A percentile compares a stretch with the other conserved stretches of the same genome.
These are phyloP conservation scores for Eimeria maxima DNA, from an alignment of 169 alveolate genomes.

Conservation along the genomic window DNA sequence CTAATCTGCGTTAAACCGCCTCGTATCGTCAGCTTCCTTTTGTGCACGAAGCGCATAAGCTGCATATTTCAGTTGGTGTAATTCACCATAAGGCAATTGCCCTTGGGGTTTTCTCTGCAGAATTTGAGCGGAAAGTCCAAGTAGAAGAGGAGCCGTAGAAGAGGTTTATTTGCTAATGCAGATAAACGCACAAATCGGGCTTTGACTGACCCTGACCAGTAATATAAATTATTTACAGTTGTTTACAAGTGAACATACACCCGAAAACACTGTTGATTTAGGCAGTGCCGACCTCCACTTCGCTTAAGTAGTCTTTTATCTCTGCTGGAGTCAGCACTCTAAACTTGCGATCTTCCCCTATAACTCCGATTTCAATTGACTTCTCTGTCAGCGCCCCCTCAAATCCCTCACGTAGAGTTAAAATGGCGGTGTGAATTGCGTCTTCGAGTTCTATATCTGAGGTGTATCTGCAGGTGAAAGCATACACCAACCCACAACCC, in stretches of 20 bases:
- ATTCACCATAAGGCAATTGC: neutral
- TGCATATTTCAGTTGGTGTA: neutral
- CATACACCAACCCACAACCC: neutral
- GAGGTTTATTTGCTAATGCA: neutral
- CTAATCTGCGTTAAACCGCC: too few species aligned
- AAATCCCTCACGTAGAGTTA: conserved; percentile 95
- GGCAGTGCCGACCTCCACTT: conserved; percentile 87
- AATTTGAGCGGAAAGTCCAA: neutral
- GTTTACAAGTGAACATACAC: neutral
- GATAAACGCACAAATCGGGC: neutral
- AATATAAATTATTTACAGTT: neutral
- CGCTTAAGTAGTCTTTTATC: conserved; percentile 91
- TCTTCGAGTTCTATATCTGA: conserved; percentile 98
- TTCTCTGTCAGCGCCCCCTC: conserved; percentile 99
- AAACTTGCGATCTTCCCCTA: conserved; percentile 93
- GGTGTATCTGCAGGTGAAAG: conserved; percentile 87
- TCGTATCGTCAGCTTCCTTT: too few species aligned
- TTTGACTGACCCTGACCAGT: neutral
- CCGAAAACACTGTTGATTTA: neutral
- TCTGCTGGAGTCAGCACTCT: conserved; percentile 90
- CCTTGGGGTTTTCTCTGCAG: neutral
- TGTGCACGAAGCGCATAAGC: neutral
- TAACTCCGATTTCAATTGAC: conserved; percentile 98
- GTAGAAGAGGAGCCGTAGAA: neutral
- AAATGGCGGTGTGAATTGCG: conserved; percentile 97